phyloP scores from a whole-genome alignment of 805 yeast species.

The Candida koratica region DNA sequence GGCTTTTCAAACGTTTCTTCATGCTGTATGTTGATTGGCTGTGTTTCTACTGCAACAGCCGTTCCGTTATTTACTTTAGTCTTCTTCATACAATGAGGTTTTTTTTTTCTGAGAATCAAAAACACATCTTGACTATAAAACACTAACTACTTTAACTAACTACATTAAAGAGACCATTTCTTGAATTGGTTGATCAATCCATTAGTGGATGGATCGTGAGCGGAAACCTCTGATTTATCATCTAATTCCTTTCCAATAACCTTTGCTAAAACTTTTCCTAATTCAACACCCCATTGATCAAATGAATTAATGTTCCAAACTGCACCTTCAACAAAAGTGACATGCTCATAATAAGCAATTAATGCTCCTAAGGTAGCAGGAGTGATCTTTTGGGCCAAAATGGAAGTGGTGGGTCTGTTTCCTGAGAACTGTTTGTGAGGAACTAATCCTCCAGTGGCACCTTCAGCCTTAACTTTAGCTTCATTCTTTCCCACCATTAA shows the following conservation, averaged over 20 bases:
- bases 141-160: constrained; percentile 1
- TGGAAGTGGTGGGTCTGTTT: constrained; percentile 98
- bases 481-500: constrained; percentile 92
- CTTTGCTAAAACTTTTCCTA: constrained; percentile 97
- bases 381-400: constrained; percentile 90
- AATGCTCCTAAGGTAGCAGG: constrained; percentile 95
- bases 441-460: constrained; percentile 77
- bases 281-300: constrained; percentile 99
- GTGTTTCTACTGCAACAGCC: constrained; percentile 6
- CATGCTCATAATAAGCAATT: constrained; percentile 96
- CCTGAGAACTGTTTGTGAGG: constrained; percentile 97
- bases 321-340: constrained; percentile 98
- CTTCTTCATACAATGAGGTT: constrained; percentile 10
- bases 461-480: constrained; percentile 80
- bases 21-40: constrained; percentile 11
- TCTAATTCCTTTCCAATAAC: constrained; percentile 88
- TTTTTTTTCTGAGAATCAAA: background rate
- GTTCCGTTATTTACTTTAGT: constrained; percentile 13
- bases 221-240: constrained; percentile 47
- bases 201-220: constrained; percentile 90
- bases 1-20: constrained; percentile 10
- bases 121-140: too few relatives aligned
- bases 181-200: constrained; percentile 94
- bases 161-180: constrained; percentile 51
- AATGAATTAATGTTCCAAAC: constrained; percentile 99